Evolutionary conservation across 805 yeast genomes (phyloP), one percentile per base, ranked within the genome.

Genomic region (Scheffersomyces amazonensis): DNA sequence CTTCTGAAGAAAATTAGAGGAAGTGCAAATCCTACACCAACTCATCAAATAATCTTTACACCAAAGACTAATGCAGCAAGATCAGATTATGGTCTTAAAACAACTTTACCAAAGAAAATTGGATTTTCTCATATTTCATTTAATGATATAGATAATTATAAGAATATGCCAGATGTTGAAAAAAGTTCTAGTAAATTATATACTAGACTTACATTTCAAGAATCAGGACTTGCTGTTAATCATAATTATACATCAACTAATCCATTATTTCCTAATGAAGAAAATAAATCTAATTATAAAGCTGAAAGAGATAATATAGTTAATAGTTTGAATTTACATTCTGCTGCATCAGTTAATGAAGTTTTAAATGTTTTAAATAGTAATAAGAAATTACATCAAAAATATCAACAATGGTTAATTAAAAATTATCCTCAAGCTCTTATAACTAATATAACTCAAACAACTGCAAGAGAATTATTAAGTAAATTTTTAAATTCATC

Each of bases 71-170:
- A 83, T 34, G 74, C 81, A 32, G 56, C 70, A 11, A 70, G 87
- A 61, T 81, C 83, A 44, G 86, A 85, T 59, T 87, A 76, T 72
- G 96, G 96, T 51, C 61, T 87, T 42, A 87, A 87, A 54, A 67
- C 81, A 32, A 68, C 84, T 16, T 63, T 87, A 33, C 96, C 96
- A 3, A 66, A 68, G 27, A 80, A 76, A 48, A 57, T 76, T 32
- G 79, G 78, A 29, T 66, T 78, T 13, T 73, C 81, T 29, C 78
- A 77, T 54, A 68, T 87, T 31, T 78, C 81, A 7, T 71, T 72
- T 47, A 81, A 83, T 49, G 82, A 83, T 39, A 56, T 84, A 11
- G 95, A 87, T 54, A 80, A 81, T 46, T 64, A 71, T 44, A 80
- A 78, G 50, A 76, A 79, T 43, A 69, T 86, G 61, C 83, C 90